A percentile compares a stretch with the other conserved stretches of the same genome.
Evolutionary conservation across 208 protist genomes (phyloP).

Genomic region (Entamoeba invadens): DNA sequence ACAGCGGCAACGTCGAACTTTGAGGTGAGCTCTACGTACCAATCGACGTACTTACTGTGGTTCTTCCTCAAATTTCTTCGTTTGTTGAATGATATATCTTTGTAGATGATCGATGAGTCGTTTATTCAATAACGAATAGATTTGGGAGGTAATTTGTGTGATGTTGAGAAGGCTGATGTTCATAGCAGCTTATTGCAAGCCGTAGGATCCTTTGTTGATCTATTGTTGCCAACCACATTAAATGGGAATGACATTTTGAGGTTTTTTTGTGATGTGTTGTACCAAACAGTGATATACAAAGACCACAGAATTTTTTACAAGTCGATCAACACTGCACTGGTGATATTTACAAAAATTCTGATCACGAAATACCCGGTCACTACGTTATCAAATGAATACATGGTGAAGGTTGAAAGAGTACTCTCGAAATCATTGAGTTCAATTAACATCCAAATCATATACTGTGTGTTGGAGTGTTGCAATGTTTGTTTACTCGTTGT

Average conservation of each 20-base stretch:
- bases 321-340: neutral
- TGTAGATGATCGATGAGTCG: too few relatives aligned
- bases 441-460: neutral
- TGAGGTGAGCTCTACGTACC: neutral
- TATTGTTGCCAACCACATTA: neutral
- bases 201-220: neutral
- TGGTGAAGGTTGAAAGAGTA: too few relatives aligned
- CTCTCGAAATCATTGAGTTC: too few relatives aligned
- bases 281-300: neutral
- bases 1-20: neutral
- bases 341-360: neutral
- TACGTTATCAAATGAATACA: too few relatives aligned
- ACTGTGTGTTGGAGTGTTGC: neutral
- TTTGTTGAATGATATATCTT: too few relatives aligned
- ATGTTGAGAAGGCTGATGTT: neutral
- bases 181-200: neutral
- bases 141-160: neutral
- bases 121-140: too few relatives aligned
- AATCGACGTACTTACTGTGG: neutral
- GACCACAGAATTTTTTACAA: neutral
- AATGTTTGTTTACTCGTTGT: neutral
- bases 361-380: neutral
- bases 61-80: neutral
- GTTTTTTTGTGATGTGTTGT: neutral
- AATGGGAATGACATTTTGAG: neutral